phyloP scores from a whole-genome alignment of 495 filamentous ascomycete genomes.

The Tuber magnatum region DNA sequence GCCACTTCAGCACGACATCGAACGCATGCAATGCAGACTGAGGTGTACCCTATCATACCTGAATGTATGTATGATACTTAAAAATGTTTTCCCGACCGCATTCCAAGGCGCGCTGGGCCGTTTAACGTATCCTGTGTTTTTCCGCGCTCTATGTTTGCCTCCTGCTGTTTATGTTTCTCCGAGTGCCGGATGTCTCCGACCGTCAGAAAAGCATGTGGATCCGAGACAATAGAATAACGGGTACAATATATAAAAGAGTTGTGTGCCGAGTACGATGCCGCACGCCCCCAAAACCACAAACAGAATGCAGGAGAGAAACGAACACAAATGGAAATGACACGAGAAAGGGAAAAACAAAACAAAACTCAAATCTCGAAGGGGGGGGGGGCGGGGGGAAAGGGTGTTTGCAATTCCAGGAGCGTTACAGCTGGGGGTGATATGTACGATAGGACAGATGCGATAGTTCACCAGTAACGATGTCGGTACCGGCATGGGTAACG shows the following conservation, averaged over 20 bases:
- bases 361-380: neutral
- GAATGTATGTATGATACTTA: neutral
- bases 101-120: neutral
- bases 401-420: neutral
- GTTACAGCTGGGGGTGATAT: neutral
- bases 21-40: slow-evolving; percentile 36
- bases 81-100: slow-evolving; percentile 3
- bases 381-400: neutral
- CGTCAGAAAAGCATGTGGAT: slow-evolving; percentile 24
- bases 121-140: neutral
- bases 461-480: neutral
- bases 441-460: neutral
- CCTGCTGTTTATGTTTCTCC: neutral
- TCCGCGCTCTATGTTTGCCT: neutral
- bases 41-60: slow-evolving; percentile 34
- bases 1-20: slow-evolving; percentile 28
- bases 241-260: neutral
- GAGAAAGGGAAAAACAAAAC: neutral
- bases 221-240: slow-evolving; percentile 31
- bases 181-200: neutral
- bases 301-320: neutral
- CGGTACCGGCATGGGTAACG: neutral
- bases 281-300: neutral
- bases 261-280: neutral
- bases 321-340: neutral